phyloP scores from a whole-genome alignment of 192 early-diverging fungal genomes.

The Backusella tarrabulga region DNA sequence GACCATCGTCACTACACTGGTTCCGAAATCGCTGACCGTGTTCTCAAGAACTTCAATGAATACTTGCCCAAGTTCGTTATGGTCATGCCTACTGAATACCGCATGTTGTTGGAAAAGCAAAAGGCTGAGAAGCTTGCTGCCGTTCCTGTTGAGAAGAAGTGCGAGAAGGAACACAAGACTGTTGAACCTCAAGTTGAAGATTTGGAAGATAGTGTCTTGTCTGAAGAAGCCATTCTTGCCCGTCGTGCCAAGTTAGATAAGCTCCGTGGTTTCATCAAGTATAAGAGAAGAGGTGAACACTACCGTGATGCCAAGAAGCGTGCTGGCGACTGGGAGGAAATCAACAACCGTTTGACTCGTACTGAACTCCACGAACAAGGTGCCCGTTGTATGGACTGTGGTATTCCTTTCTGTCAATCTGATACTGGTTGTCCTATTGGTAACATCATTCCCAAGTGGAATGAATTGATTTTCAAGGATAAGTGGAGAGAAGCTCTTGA shows the following conservation, averaged over 20 bases:
- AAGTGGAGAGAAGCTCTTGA: constrained; percentile 96
- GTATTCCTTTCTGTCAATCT: constrained; percentile 98
- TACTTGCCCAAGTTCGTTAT: constrained; percentile 84
- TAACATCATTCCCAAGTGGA: constrained; percentile 99
- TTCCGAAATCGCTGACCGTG: constrained; percentile 67
- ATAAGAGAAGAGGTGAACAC: constrained; percentile 82
- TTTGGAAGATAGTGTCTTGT: constrained; percentile 86
- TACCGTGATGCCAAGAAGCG: constrained; percentile 87
- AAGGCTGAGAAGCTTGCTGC: constrained; percentile 41
- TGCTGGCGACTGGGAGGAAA: constrained; percentile 90
- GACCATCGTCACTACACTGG: constrained; percentile 84
- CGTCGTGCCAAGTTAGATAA: constrained; percentile 83
- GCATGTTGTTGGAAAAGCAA: constrained; percentile 70
- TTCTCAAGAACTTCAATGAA: constrained; percentile 69
- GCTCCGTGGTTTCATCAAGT: constrained; percentile 93
- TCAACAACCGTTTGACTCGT: constrained; percentile 82
- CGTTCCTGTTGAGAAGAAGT: constrained; percentile 20
- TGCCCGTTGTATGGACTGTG: constrained; percentile 97
- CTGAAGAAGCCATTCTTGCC: constrained; percentile 70
- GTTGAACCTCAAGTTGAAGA: constrained; percentile 73
- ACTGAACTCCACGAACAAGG: constrained; percentile 89
- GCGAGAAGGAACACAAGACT: constrained; percentile 9
- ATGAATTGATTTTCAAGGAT: constrained; percentile 94
- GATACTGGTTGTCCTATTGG: constrained; percentile 97
- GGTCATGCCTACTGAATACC: constrained; percentile 93